Evolutionary conservation across 805 yeast genomes (phyloP).

Genomic region (Starmerella scarabaei): DNA sequence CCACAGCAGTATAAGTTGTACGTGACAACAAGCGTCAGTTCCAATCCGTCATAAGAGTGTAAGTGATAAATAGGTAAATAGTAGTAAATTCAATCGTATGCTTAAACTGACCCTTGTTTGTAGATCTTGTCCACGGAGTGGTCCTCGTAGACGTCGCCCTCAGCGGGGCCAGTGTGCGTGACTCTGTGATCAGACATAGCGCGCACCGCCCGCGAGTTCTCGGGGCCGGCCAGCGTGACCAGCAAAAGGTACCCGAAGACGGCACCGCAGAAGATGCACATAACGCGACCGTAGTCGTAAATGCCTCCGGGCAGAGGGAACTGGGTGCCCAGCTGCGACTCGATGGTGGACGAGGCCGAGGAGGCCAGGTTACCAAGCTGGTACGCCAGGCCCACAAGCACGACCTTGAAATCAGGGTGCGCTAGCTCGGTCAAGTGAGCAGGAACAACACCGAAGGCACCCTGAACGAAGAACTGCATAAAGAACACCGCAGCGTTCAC

Average conservation of each 20-base stretch:
- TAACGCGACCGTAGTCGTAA: conserved; percentile 55
- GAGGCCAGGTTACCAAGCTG: conserved; percentile 65
- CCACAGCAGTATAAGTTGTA: too few species aligned
- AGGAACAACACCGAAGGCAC: conserved; percentile 64
- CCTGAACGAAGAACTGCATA: conserved; percentile 54
- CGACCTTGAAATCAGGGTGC: conserved; percentile 49
- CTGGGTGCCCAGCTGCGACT: conserved; percentile 44
- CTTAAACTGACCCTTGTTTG: neutral
- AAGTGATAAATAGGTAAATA: too few species aligned
- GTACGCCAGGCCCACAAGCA: conserved; percentile 49
- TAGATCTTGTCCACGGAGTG: neutral
- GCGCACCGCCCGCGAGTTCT: conserved; percentile 22
- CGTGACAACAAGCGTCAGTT: too few species aligned
- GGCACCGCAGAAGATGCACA: conserved; percentile 57
- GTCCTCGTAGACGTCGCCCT: neutral
- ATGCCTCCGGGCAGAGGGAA: conserved; percentile 39
- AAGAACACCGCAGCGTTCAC: conserved; percentile 51
- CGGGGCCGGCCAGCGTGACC: conserved; percentile 45
- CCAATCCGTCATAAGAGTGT: too few species aligned
- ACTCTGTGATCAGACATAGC: conserved; percentile 1
- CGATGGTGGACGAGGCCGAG: conserved; percentile 59
- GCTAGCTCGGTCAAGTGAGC: conserved; percentile 53
- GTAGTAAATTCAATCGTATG: too few species aligned
- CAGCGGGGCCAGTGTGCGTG: neutral
- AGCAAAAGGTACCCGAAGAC: conserved; percentile 43